A percentile compares a stretch with the other conserved stretches of the same genome.
phyloP scores from a whole-genome alignment of 2,329 filamentous ascomycete species.

The Myriosclerotinia scirpicola region DNA sequence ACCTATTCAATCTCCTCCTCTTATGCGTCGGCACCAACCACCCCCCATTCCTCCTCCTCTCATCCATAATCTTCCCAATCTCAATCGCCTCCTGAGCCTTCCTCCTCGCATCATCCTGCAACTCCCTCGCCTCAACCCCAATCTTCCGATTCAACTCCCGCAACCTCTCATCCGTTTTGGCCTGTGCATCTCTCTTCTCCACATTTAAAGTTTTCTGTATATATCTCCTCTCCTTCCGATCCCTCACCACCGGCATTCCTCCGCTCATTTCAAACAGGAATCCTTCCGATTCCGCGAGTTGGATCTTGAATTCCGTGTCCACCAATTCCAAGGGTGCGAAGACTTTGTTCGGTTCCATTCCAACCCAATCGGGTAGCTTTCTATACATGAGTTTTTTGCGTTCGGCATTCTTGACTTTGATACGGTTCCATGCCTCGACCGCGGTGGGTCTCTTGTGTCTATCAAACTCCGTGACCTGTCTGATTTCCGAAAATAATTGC shows the following conservation, averaged over 20 bases:
- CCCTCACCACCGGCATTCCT: background rate
- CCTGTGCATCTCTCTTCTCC: background rate
- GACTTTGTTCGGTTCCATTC: background rate
- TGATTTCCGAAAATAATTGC: background rate
- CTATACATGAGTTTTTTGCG: conserved; percentile 13
- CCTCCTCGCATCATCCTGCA: background rate
- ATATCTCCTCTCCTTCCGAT: background rate
- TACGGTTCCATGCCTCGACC: background rate
- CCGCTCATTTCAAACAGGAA: background rate
- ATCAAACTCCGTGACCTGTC: background rate
- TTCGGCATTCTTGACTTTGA: background rate
- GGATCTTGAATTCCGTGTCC: background rate
- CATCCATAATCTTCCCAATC: background rate
- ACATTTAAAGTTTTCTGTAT: background rate
- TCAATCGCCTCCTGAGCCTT: background rate
- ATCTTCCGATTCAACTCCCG: background rate
- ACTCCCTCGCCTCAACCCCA: too few species aligned
- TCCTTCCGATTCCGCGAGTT: background rate
- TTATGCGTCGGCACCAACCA: too few species aligned
- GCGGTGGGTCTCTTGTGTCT: background rate
- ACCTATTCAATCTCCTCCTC: too few species aligned
- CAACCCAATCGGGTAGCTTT: background rate
- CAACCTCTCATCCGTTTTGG: background rate
- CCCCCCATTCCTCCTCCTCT: too few species aligned
- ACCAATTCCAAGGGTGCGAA: conserved; percentile 1